Evolutionary conservation across 805 yeast genomes (phyloP), one percentile per base, ranked within the genome.

Genomic region (Metschnikowia dekortorum): DNA sequence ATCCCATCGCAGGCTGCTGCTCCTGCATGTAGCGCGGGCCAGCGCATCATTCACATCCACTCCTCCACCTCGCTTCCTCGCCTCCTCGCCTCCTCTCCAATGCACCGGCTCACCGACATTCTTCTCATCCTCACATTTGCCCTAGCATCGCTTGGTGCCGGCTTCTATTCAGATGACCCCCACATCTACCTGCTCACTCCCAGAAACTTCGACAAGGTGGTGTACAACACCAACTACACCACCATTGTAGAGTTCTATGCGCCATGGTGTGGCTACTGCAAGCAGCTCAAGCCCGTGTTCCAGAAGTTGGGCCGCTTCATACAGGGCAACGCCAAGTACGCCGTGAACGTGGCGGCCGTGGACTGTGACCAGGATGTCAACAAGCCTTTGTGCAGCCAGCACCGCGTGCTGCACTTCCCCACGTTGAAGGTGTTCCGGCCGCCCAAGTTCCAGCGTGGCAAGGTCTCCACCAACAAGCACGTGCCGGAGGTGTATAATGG

Each of bases 251-350:
- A 90, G 70, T 91, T 91, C 67, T 91, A 86, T 67, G 97, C 98
- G 4, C 97, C 97, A 36, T 91, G 98, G 98, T 92, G 99, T 73
- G 97, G 97, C 5, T 89, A 92, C 67, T 92, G 99, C 69, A 78
- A 83, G 60, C 78, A 82, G 50, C 71, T 92, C 46, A 80, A 82
- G 51, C 84, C 86, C 3, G 81, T 81, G 1, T 85, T 75, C 66
- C 71, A 74, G 44, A 84, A 84, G 61, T 81, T 84, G 11, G 95
- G 87, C 6, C 80, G 79, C 46, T 65, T 70, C 30, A 70, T 87
- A 6, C 77, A 79, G 30, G 80, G 79, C 6, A 75, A 71, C 40
- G 64, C 70, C 36, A 62, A 70, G 51, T 68, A 80, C 45, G 73
- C 75, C 16, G 79, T 79, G 7, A 81, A 83, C 54, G 83, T 89